phyloP scores from a whole-genome alignment of 768 basidiomycete species.

The Hemileccinum impolitum region DNA sequence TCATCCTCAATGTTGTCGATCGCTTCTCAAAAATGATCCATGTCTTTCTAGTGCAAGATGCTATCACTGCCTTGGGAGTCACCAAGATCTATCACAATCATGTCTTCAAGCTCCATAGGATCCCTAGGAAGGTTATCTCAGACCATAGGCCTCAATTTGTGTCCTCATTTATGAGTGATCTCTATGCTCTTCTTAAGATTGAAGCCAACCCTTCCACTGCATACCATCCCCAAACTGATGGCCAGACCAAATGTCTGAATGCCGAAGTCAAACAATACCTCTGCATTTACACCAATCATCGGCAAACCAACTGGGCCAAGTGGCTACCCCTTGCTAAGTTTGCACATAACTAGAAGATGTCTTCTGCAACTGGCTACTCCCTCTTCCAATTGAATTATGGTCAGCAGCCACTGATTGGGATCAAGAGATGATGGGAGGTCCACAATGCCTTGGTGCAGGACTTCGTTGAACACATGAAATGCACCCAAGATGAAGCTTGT shows the following conservation, averaged over 20 bases:
- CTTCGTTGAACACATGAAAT: too few relatives aligned
- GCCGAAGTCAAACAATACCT: slow-evolving; percentile 37
- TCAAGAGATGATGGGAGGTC: not conserved
- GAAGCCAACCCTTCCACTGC: not conserved
- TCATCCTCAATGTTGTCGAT: not conserved
- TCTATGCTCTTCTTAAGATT: not conserved
- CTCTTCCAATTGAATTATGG: too few relatives aligned
- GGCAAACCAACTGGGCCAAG: slow-evolving; percentile 35
- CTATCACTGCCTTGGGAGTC: not conserved
- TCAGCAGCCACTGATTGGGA: not conserved
- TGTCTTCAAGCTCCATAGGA: not conserved
- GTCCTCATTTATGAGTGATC: not conserved
- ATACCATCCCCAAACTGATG: slow-evolving; percentile 14
- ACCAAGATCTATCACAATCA: not conserved
- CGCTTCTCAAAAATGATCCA: not conserved
- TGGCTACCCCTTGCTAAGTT: not conserved
- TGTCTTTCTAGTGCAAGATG: rapidly evolving
- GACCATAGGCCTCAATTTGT: not conserved
- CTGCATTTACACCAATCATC: slow-evolving; percentile 28
- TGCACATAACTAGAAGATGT: not conserved
- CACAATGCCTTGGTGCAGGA: too few relatives aligned
- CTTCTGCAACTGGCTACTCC: too few relatives aligned
- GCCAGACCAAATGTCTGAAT: slow-evolving; percentile 40
- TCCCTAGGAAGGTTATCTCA: not conserved
- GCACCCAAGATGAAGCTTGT: too few relatives aligned